These are phyloP conservation scores for Mucor velutinosus DNA, from an alignment of 371 early-diverging fungal species.

Conservation along the genomic window DNA sequence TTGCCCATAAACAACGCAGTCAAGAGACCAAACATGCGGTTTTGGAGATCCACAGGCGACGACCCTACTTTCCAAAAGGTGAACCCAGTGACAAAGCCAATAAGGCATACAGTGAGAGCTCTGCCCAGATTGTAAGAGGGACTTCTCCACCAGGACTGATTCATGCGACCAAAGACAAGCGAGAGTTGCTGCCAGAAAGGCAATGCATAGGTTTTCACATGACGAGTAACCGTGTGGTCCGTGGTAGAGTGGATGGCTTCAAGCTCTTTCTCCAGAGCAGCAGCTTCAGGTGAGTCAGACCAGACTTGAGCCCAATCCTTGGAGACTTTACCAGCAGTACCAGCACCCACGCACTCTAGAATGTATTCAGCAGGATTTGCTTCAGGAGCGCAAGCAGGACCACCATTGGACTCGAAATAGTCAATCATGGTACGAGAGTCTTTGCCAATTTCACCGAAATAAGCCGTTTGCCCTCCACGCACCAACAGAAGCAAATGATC, in stretches of 20 bases:
- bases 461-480: conserved; percentile 70
- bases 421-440: conserved; percentile 56
- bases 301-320: conserved; percentile 67
- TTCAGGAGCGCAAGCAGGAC: conserved; percentile 56
- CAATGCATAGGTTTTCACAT: conserved; percentile 28
- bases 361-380: too few relatives aligned
- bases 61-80: conserved; percentile 67
- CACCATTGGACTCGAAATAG: conserved; percentile 68
- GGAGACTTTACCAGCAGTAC: conserved; percentile 54
- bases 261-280: conserved; percentile 36
- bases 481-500: conserved; percentile 78
- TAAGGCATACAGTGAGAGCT: conserved; percentile 47
- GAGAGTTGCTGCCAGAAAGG: conserved; percentile 44
- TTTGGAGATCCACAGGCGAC: conserved; percentile 65
- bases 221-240: conserved; percentile 21
- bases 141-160: conserved; percentile 64
- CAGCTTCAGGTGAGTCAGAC: conserved; percentile 52
- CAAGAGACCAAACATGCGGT: conserved; percentile 74
- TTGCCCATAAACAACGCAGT: conserved; percentile 66
- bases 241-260: conserved; percentile 26
- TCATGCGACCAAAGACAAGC: conserved; percentile 65
- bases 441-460: conserved; percentile 76
- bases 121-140: conserved; percentile 71
- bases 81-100: conserved; percentile 73
- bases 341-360: too few relatives aligned